Base-by-base conservation (phyloP, 2,329 filamentous ascomycete species). In the Colletotrichum zoysiae region DNA sequence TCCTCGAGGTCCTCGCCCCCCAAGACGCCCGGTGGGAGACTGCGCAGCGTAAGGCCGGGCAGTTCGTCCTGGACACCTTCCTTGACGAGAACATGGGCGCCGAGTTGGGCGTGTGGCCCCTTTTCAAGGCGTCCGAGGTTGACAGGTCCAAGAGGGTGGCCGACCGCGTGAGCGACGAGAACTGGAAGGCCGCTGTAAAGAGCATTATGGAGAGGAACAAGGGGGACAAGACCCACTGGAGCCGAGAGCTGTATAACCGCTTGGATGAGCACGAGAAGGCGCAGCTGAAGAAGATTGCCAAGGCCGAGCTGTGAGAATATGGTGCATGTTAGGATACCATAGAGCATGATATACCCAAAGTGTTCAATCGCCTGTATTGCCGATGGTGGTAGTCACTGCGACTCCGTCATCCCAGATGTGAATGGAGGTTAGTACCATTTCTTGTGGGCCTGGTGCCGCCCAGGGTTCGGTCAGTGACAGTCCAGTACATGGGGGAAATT, bases 41-140 rank as follows among this genome's bases (percentile, higher is more conserved):
- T 1, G 85, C 87, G 7, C 84, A 87, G 77, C 84, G 84, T 70
- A 89, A 87, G 76, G 86, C 87, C 33, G 88, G 86, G 1, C 84
- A 89, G 71, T 83, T 92, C 67, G 84, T 91, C 38, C 83, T 88
- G 44, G 91, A 93, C 76, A 90, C 86, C 71, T 93, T 92, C 77
- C 81, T 93, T n/a, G 90, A 93, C 76, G 85, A 87, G 73, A 85
- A 87, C 68, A 90, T 91, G 85, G 89, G 90, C 51, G 90, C 90
- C 2, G 81, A 82, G 33, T 74, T 86, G 23, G 88, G 88, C 0
- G 80, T 88, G 73, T 92, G 89, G 89, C 89, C 89, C 0, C 56
- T 65, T 16, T 72, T 72, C 65, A 64, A 64, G 46, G 74, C 50
- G 35, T 67, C 61, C 12, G 74, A 69, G 70, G 42, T 56, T 48